A percentile compares a stretch with the other conserved stretches of the same genome.
phyloP scores from a whole-genome alignment of 2,329 filamentous ascomycete species.

The Fusarium goolgardi region DNA sequence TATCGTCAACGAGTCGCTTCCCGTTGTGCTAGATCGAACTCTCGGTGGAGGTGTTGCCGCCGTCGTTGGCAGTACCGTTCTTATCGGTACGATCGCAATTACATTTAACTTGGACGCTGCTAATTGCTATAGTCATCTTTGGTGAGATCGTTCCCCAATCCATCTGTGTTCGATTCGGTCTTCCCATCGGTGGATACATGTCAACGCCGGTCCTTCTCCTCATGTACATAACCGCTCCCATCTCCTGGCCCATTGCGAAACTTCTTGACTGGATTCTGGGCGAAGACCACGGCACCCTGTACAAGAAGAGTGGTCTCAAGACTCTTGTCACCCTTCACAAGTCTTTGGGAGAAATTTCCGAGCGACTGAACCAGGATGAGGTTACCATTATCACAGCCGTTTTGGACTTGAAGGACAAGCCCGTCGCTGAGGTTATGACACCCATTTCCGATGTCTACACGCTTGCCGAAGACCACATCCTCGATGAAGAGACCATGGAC shows the following conservation, averaged over 20 bases:
- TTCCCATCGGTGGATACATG: slow-evolving; percentile 95
- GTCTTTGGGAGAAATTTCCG: slow-evolving; percentile 84
- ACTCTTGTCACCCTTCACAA: slow-evolving; percentile 96
- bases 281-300: slow-evolving; percentile 94
- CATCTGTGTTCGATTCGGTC: slow-evolving; percentile 93
- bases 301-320: slow-evolving; percentile 98
- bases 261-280: slow-evolving; percentile 93
- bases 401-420: slow-evolving; percentile 94
- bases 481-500: slow-evolving; percentile 96
- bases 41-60: slow-evolving; percentile 95
- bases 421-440: slow-evolving; percentile 96
- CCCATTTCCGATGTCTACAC: slow-evolving; percentile 98
- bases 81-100: slow-evolving; percentile 77
- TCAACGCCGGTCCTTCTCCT: slow-evolving; percentile 85
- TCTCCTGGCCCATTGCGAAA: slow-evolving; percentile 96
- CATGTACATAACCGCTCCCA: slow-evolving; percentile 91
- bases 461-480: slow-evolving; percentile 92
- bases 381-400: slow-evolving; percentile 99
- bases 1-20: slow-evolving; percentile 96
- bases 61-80: slow-evolving; percentile 88
- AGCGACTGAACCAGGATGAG: slow-evolving; percentile 95
- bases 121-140: slow-evolving; percentile 80
- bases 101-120: slow-evolving; percentile 27
- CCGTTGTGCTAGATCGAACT: slow-evolving; percentile 93
- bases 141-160: slow-evolving; percentile 97